A percentile compares a stretch with the other conserved stretches of the same genome.
phyloP scores from a whole-genome alignment of 192 early-diverging fungal genomes.

The Coemansia sp. region DNA sequence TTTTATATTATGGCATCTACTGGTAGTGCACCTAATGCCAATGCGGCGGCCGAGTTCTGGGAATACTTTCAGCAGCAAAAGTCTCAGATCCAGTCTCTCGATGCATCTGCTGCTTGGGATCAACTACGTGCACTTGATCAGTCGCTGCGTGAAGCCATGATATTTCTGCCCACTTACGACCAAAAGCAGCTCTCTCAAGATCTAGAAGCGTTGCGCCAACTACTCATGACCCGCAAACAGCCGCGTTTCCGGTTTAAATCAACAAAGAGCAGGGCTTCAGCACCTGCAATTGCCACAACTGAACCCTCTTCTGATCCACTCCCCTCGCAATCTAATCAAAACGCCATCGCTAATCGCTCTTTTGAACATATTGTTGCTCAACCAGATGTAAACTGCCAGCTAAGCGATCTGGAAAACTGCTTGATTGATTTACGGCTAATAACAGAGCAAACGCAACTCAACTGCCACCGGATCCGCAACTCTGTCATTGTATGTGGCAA shows the following conservation, averaged over 20 bases:
- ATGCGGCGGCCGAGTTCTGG: constrained; percentile 41
- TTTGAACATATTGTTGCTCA: too few relatives aligned
- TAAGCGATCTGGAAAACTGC: constrained; percentile 56
- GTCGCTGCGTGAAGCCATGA: constrained; percentile 41
- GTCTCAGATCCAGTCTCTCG: constrained; percentile 6
- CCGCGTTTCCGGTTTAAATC: constrained; percentile 35
- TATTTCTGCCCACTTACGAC: constrained; percentile 47
- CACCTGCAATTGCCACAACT: not conserved
- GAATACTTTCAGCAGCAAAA: constrained; percentile 38
- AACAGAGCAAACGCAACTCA: constrained; percentile 58
- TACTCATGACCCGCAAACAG: constrained; percentile 11
- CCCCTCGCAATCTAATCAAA: too few relatives aligned
- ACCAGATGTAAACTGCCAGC: constrained; percentile 31
- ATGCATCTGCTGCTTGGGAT: constrained; percentile 1
- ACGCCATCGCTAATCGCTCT: too few relatives aligned
- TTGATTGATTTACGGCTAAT: constrained; percentile 62
- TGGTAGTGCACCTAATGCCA: constrained; percentile 38
- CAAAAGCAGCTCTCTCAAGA: constrained; percentile 36
- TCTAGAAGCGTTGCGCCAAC: constrained; percentile 27
- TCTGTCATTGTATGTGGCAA: constrained; percentile 67
- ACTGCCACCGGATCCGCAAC: constrained; percentile 67
- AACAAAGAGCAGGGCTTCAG: constrained; percentile 5
- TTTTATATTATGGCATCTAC: constrained; percentile 28
- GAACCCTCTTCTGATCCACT: too few relatives aligned
- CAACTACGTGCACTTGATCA: constrained; percentile 32